Percentiles rank a stretch among this genome's conserved stretches.
These are phyloP conservation scores for Entophlyctis helioformis DNA, from an alignment of 192 early-diverging fungal genomes.

Conservation along the genomic window DNA sequence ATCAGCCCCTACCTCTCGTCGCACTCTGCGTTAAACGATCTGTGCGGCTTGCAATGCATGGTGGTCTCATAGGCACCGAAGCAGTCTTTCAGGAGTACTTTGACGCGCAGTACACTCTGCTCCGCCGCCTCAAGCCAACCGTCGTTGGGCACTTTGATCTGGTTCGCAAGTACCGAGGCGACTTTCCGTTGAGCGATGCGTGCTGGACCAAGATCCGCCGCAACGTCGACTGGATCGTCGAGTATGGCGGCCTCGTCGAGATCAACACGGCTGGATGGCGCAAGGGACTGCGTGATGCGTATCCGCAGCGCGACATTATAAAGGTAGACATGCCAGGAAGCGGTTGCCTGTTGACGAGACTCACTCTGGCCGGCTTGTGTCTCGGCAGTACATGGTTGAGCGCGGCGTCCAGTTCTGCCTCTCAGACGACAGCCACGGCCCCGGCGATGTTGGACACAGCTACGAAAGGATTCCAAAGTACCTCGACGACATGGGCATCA, in stretches of 20 bases:
- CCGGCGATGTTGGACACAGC: conserved; percentile 71
- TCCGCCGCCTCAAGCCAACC: conserved; percentile 57
- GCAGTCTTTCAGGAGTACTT: conserved; percentile 69
- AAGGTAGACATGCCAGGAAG: conserved; percentile 25
- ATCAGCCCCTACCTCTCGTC: too few species aligned
- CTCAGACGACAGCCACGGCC: conserved; percentile 91
- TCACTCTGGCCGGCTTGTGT: conserved; percentile 1
- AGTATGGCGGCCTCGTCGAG: conserved; percentile 82
- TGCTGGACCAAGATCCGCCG: conserved; percentile 45
- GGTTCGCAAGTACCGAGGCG: conserved; percentile 64
- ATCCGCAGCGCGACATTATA: conserved; percentile 78
- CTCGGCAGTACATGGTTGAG: conserved; percentile 39
- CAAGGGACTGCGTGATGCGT: conserved; percentile 72
- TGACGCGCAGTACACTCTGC: conserved; percentile 73
- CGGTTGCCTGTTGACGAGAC: neutral
- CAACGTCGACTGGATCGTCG: conserved; percentile 70
- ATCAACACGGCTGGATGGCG: conserved; percentile 91
- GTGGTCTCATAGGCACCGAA: too few species aligned
- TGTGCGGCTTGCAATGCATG: too few species aligned
- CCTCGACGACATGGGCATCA: conserved; percentile 55
- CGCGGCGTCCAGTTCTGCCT: conserved; percentile 67
- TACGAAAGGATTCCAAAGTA: conserved; percentile 66
- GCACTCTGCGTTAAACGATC: too few species aligned
- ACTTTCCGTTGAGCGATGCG: conserved; percentile 22
- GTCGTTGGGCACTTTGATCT: conserved; percentile 97